These are phyloP conservation scores for Citrullus mucosospermus DNA, from an alignment of 306 rosid genomes.

Conservation along the genomic window DNA sequence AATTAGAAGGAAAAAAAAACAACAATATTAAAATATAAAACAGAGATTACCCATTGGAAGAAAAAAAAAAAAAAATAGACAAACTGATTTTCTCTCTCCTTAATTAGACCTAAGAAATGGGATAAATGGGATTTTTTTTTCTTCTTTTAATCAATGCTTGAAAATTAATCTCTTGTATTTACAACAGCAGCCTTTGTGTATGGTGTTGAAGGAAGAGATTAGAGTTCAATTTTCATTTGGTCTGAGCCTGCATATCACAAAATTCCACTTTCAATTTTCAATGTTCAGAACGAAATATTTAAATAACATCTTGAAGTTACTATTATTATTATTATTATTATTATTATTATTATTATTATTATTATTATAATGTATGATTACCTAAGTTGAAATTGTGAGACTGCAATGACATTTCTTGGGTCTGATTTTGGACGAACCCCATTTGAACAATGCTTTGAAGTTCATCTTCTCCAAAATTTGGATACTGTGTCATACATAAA, in stretches of 20 bases:
- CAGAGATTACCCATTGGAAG: conserved; percentile 12
- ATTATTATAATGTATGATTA: background rate
- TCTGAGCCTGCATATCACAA: conserved; percentile 44
- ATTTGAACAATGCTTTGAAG: conserved; percentile 76
- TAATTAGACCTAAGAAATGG: conserved; percentile 24
- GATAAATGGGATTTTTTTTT: conserved; percentile 14
- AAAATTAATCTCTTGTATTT: conserved; percentile 41
- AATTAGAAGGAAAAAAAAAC: conserved; percentile 15
- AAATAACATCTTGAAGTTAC: conserved; percentile 15
- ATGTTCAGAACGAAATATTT: background rate
- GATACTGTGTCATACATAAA: conserved; percentile 26
- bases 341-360: too few species aligned
- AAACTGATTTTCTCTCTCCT: background rate
- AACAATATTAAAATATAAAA: conserved; percentile 22
- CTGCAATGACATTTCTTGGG: conserved; percentile 32
- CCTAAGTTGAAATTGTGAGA: conserved; percentile 29
- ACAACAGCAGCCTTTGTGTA: conserved; percentile 35
- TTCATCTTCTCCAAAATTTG: conserved; percentile 68
- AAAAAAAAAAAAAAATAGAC: conserved; percentile 18
- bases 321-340: background rate
- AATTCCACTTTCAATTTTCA: background rate
- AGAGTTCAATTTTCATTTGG: conserved; percentile 68
- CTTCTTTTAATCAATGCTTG: conserved; percentile 14
- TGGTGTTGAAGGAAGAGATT: conserved; percentile 30
- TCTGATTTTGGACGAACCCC: conserved; percentile 62